These are phyloP conservation scores for Thielaviopsis ethacetica DNA, from an alignment of 2,329 filamentous ascomycete species.

Conservation along the genomic window DNA sequence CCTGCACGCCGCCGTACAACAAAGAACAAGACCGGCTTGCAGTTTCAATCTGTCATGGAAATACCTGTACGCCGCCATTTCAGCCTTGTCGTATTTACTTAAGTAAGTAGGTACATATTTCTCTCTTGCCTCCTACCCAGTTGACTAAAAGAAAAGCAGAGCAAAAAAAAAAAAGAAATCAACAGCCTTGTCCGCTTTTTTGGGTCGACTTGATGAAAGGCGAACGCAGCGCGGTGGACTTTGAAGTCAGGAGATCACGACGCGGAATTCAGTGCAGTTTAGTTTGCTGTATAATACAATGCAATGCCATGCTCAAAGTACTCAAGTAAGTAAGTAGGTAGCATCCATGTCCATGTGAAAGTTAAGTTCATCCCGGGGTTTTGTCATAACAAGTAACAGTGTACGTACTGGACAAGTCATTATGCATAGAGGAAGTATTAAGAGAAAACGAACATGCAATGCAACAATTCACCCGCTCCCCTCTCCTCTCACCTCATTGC, in stretches of 20 bases:
- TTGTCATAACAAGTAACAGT: background rate
- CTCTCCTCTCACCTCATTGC: background rate
- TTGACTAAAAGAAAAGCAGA: no score
- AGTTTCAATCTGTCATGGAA: no score
- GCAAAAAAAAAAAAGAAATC: background rate
- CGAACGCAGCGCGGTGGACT: background rate
- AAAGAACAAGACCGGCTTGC: no score
- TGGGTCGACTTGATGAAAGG: background rate
- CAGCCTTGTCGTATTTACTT: no score
- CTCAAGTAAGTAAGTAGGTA: no score
- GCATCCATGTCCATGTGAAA: background rate
- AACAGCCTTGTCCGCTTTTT: background rate
- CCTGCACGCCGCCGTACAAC: no score
- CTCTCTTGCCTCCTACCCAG: no score
- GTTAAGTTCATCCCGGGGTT: background rate
- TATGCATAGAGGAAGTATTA: background rate
- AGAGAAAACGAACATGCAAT: background rate
- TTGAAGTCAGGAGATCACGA: background rate
- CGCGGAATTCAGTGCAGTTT: background rate
- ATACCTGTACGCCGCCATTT: no score
- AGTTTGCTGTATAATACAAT: no score
- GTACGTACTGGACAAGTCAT: background rate
- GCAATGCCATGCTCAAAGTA: no score
- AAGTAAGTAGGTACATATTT: no score
- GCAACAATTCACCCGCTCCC: background rate